Base-by-base conservation (phyloP, 73 alveolate genomes). In the Effrenium voratum region DNA sequence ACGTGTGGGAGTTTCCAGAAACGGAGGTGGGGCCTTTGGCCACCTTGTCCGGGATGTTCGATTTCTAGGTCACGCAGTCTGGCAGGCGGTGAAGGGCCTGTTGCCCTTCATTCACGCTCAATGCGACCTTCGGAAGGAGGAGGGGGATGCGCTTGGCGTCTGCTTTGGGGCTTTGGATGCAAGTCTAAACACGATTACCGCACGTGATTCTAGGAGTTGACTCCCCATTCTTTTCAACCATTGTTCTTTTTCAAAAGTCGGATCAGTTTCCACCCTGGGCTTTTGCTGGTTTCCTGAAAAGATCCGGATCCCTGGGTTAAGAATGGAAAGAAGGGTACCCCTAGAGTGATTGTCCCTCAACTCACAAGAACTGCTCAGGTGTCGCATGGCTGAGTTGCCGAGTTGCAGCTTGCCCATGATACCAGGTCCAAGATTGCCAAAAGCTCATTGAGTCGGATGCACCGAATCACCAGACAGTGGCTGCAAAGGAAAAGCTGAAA, bases 91-190 rank as follows among this genome's bases (percentile, higher is more conserved):
- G 47, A 22, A 68, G 6, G 36, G 80, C 46, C 80, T 68, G 30
- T 22, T 19, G 30, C 80, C 80, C 5, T 68, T 68, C 46, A 46
- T 68, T 43, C 80, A 68, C 8, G 30, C 80, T 4, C 80, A 68
- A 24, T 68, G 80, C 80, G 80, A 68, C 28, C 47, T n/a, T 68
- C 80, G 80, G 8, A 43, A 68, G 80, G 47, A 68, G 80, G 80
- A 43, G 8, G 36, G 80, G 46, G 80, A n/a, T 68, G 40, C 30
- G 75, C 36, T 12, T 60, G 75, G 40, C 30, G 75, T 60, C 5
- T 6, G 75, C 16, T 60, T 60, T 60, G n/a, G n/a, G n/a, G n/a
- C n/a, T n/a, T n/a, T n/a, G n/a, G n/a, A n/a, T n/a, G n/a, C n/a
- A n/a, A n/a, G n/a, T n/a, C n/a, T n/a, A n/a, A n/a, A n/a, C n/a